phyloP scores from a whole-genome alignment of 2,329 filamentous ascomycete species.

The Allantophomopsis lycopodina region DNA sequence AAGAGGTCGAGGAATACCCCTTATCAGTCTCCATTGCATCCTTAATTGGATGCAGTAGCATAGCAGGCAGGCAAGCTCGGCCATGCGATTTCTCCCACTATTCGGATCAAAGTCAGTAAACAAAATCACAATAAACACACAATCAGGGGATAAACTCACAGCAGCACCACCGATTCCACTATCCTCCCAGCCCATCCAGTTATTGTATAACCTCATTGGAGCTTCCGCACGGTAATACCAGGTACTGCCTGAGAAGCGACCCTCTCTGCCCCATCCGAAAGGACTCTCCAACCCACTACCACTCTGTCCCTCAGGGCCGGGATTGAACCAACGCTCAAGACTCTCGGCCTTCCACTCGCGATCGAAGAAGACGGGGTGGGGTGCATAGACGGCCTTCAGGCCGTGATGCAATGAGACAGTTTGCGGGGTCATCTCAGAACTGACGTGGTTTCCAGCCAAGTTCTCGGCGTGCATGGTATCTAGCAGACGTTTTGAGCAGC shows the following conservation, averaged over 20 bases:
- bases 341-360: slow-evolving; percentile 49
- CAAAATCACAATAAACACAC: slow-evolving; percentile 1
- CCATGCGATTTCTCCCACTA: slow-evolving; percentile 42
- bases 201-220: slow-evolving; percentile 45
- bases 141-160: slow-evolving; percentile 6
- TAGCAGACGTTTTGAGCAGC: slow-evolving; percentile 57
- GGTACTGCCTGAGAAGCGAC: slow-evolving; percentile 40
- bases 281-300: slow-evolving; percentile 37
- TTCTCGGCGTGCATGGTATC: slow-evolving; percentile 71
- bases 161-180: slow-evolving; percentile 34
- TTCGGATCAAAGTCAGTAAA: not conserved
- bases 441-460: slow-evolving; percentile 58
- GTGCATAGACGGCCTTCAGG: slow-evolving; percentile 64
- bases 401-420: slow-evolving; percentile 64
- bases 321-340: slow-evolving; percentile 45
- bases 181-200: slow-evolving; percentile 48
- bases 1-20: slow-evolving; percentile 26
- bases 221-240: slow-evolving; percentile 47
- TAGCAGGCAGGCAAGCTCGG: slow-evolving; percentile 41
- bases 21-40: slow-evolving; percentile 35
- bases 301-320: slow-evolving; percentile 37
- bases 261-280: slow-evolving; percentile 45
- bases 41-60: slow-evolving; percentile 47
- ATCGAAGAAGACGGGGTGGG: slow-evolving; percentile 70
- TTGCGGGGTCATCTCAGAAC: slow-evolving; percentile 68